phyloP scores from a whole-genome alignment of 306 rosid genomes.

The Spatholobus suberectus region DNA sequence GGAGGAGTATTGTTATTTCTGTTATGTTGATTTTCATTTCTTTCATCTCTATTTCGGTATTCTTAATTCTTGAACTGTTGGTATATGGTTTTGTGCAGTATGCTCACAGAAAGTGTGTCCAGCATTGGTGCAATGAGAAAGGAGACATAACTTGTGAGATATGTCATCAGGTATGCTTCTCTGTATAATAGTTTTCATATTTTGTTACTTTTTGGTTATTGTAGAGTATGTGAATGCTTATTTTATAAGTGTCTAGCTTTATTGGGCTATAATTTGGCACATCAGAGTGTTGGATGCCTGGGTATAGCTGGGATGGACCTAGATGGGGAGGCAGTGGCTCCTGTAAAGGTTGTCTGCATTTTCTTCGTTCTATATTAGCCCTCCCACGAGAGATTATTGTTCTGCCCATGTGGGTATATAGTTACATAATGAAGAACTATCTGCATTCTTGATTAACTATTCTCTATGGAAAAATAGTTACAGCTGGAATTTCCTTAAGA shows the following conservation, averaged over 20 bases:
- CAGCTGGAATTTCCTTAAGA: neutral
- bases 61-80: slow-evolving; percentile 24
- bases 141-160: slow-evolving; percentile 96
- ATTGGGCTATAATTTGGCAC: neutral
- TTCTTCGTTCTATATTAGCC: neutral
- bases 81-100: slow-evolving; percentile 55
- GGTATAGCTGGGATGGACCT: neutral
- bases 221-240: neutral
- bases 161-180: slow-evolving; percentile 82
- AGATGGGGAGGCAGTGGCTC: neutral
- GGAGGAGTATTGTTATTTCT: neutral
- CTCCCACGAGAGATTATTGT: neutral
- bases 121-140: slow-evolving; percentile 98
- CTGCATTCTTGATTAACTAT: neutral
- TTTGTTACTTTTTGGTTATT: neutral
- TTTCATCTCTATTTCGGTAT: slow-evolving; percentile 14
- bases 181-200: neutral
- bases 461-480: neutral
- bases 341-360: neutral
- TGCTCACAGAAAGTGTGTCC: slow-evolving; percentile 98
- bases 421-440: slow-evolving; percentile 2
- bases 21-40: slow-evolving; percentile 18
- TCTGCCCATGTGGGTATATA: neutral
- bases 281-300: neutral
- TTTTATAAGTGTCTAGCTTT: neutral